Evolutionary conservation across 2,329 filamentous ascomycete species (phyloP).

Genomic region (Diaporthe humulicola): DNA sequence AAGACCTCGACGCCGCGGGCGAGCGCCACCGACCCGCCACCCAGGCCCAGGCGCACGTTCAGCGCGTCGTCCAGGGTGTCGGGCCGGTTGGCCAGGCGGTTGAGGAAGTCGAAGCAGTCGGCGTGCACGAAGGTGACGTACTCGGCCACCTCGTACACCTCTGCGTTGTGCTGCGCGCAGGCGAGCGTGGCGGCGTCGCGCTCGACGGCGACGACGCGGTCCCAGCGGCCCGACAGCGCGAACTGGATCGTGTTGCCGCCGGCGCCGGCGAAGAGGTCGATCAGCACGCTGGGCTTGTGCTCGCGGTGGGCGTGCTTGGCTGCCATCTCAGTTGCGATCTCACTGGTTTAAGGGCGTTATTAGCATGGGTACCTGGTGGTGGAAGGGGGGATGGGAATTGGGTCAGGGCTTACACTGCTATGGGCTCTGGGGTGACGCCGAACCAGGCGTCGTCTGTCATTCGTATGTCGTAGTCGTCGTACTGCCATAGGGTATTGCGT

Average conservation of each 20-base stretch:
- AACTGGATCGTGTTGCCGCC: constrained; percentile 98
- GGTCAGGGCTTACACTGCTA: constrained; percentile 77
- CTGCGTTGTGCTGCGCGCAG: constrained; percentile 93
- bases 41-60: neutral
- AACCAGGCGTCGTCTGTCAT: constrained; percentile 98
- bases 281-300: constrained; percentile 61
- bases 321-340: constrained; percentile 81
- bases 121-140: constrained; percentile 88
- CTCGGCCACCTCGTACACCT: constrained; percentile 82
- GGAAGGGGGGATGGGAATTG: neutral
- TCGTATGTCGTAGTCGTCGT: constrained; percentile 88
- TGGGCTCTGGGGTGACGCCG: constrained; percentile 92
- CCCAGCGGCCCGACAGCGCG: constrained; percentile 83
- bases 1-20: constrained; percentile 61
- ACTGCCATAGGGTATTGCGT: constrained; percentile 86
- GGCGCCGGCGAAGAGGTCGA: constrained; percentile 92
- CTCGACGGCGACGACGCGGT: constrained; percentile 89
- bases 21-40: constrained; percentile 54
- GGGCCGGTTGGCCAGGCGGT: constrained; percentile 49
- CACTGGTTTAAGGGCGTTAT: constrained; percentile 56
- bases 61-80: constrained; percentile 39
- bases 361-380: neutral
- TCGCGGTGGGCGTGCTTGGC: constrained; percentile 62
- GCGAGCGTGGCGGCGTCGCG: constrained; percentile 83
- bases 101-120: constrained; percentile 84